These are phyloP conservation scores for Pleurotus eryngii DNA, from an alignment of 768 basidiomycete species.

Conservation along the genomic window DNA sequence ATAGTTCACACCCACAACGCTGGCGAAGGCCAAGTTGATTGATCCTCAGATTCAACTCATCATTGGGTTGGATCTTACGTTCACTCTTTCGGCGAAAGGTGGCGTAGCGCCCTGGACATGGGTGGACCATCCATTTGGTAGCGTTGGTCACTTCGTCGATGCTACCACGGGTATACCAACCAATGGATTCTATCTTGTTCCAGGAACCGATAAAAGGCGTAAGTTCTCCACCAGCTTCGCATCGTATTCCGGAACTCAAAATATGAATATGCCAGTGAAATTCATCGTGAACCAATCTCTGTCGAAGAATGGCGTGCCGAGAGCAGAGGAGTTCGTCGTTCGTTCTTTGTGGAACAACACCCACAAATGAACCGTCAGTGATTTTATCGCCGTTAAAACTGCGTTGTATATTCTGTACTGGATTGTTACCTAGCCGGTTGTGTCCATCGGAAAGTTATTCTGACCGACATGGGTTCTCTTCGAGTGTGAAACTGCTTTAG, in stretches of 20 bases:
- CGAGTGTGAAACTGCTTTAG: no score
- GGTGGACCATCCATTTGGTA: slow-evolving; percentile 56
- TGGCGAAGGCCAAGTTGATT: slow-evolving; percentile 42
- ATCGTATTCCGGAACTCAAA: no score
- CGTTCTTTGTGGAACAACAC: slow-evolving; percentile 1
- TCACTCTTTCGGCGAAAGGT: slow-evolving; percentile 48
- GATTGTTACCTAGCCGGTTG: no score
- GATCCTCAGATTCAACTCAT: slow-evolving; percentile 46
- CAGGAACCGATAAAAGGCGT: slow-evolving; percentile 52
- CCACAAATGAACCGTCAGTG: not conserved
- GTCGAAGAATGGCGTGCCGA: not conserved
- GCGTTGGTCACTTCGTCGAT: slow-evolving; percentile 51
- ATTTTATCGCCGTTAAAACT: no score
- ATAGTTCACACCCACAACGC: slow-evolving; percentile 51
- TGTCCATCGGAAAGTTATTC: no score
- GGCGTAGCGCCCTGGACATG: slow-evolving; percentile 59
- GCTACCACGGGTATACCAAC: slow-evolving; percentile 33
- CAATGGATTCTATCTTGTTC: slow-evolving; percentile 56
- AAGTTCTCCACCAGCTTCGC: slow-evolving; percentile 13
- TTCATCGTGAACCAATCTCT: not conserved
- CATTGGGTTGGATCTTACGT: slow-evolving; percentile 31
- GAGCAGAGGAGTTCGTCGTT: not conserved
- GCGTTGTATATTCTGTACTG: no score
- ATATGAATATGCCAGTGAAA: not conserved
- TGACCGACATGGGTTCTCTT: no score